Evolutionary conservation across 805 yeast genomes (phyloP).

Genomic region (Kazachstania taianensis): DNA sequence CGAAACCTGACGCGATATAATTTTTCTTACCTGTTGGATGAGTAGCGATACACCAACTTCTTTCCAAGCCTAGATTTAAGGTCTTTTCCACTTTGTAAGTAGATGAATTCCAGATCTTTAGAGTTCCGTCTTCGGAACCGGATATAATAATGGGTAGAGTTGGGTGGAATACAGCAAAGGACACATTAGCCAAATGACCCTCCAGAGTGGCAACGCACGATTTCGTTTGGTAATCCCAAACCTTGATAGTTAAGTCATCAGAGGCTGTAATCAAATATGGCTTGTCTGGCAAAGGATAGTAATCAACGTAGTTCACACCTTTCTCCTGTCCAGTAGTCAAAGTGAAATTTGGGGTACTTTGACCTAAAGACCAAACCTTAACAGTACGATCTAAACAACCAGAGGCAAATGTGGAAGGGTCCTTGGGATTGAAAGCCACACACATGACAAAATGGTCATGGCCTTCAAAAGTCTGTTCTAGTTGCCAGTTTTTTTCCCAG

Average conservation of each 20-base stretch:
- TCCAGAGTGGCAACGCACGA: conserved; percentile 88
- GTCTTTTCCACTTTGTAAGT: conserved; percentile 92
- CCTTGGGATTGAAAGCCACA: conserved; percentile 92
- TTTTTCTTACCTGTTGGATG: conserved; percentile 57
- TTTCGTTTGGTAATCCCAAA: conserved; percentile 97
- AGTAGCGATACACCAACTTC: conserved; percentile 91
- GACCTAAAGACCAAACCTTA: conserved; percentile 91
- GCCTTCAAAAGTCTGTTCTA: conserved; percentile 87
- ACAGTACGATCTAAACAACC: conserved; percentile 95
- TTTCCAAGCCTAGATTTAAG: conserved; percentile 80
- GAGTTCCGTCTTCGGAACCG: conserved; percentile 93
- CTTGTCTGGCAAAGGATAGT: conserved; percentile 94
- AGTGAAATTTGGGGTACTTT: conserved; percentile 81
- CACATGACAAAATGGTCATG: conserved; percentile 94
- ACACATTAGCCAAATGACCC: conserved; percentile 90
- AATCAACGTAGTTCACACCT: conserved; percentile 94
- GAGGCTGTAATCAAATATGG: conserved; percentile 89
- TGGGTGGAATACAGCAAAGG: conserved; percentile 97
- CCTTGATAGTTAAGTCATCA: conserved; percentile 78
- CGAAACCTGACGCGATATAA: conserved; percentile 85
- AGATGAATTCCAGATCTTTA: conserved; percentile 90
- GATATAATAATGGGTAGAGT: conserved; percentile 88
- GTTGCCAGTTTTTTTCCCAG: conserved; percentile 90
- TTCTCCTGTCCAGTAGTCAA: conserved; percentile 81
- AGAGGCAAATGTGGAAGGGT: conserved; percentile 93